A percentile compares a stretch with the other conserved stretches of the same genome.
phyloP scores from a whole-genome alignment of 1,139 yeast genomes.

The Saccharomyces hybrid region DNA sequence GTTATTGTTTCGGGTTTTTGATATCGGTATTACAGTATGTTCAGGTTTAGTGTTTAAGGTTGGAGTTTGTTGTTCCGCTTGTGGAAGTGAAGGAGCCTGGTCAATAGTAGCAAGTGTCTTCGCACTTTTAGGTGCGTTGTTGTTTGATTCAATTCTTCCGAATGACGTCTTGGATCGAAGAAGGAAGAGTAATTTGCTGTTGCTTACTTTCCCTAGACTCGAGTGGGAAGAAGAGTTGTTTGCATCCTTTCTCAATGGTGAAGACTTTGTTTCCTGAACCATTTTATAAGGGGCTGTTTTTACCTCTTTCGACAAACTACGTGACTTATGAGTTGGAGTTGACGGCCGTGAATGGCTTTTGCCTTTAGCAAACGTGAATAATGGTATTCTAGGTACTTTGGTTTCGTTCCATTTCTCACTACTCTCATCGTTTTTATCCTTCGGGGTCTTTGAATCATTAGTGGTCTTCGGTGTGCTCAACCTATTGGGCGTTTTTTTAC shows the following conservation, averaged over 20 bases:
- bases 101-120: neutral
- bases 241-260: neutral
- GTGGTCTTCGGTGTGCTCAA: neutral
- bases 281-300: neutral
- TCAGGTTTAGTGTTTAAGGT: neutral
- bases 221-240: neutral
- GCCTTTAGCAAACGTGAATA: neutral
- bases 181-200: neutral
- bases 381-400: neutral
- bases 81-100: neutral
- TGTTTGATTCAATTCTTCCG: neutral
- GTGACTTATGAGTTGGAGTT: neutral
- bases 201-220: neutral
- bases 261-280: neutral
- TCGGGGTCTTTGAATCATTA: neutral
- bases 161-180: conserved; percentile 4
- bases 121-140: neutral
- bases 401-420: neutral
- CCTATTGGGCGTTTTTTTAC: neutral
- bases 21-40: neutral
- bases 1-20: neutral
- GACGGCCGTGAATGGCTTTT: neutral
- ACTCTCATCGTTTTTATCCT: neutral
- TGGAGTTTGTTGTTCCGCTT: neutral
- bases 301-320: neutral